A percentile compares a stretch with the other conserved stretches of the same genome.
Conservation (phyloP, 2,329 filamentous ascomycete genomes). For the Niveomyces coronatus region DNA sequence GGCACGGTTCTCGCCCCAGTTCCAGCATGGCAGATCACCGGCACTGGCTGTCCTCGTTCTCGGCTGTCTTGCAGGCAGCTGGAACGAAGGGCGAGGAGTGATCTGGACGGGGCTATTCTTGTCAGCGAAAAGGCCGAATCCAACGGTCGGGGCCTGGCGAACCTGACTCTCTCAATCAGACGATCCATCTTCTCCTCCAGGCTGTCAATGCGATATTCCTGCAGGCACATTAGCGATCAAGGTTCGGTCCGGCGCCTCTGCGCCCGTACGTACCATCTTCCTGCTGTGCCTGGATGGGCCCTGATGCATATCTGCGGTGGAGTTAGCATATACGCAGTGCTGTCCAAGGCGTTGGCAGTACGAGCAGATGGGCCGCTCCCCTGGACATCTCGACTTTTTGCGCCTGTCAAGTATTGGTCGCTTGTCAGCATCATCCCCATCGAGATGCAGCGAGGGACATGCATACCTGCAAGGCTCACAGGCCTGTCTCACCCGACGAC, state of each 20-base stretch:
- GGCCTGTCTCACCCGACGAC: slow-evolving; percentile 14
- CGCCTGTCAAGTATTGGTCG: slow-evolving; percentile 21
- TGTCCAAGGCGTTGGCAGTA: slow-evolving; percentile 38
- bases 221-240: slow-evolving; percentile 13
- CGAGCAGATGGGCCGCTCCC: slow-evolving; percentile 38
- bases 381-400: slow-evolving; percentile 41
- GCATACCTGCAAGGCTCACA: slow-evolving; percentile 26
- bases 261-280: slow-evolving; percentile 12
- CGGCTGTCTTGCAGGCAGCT: not conserved
- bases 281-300: slow-evolving; percentile 10
- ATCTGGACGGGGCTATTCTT: not conserved
- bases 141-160: no score
- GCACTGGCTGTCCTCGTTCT: slow-evolving; percentile 6
- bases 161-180: slow-evolving; percentile 15
- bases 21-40: slow-evolving; percentile 8
- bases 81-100: slow-evolving; percentile 1
- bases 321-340: slow-evolving; percentile 30
- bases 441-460: not conserved
- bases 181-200: slow-evolving; percentile 18
- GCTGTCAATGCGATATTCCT: slow-evolving; percentile 23
- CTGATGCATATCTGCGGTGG: not conserved
- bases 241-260: not conserved
- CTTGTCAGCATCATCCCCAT: not conserved
- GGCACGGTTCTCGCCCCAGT: slow-evolving; percentile 2
- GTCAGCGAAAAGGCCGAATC: not conserved